Conservation (phyloP, 352 stramenopile species). For the Phytopythium chamaehyphon region DNA sequence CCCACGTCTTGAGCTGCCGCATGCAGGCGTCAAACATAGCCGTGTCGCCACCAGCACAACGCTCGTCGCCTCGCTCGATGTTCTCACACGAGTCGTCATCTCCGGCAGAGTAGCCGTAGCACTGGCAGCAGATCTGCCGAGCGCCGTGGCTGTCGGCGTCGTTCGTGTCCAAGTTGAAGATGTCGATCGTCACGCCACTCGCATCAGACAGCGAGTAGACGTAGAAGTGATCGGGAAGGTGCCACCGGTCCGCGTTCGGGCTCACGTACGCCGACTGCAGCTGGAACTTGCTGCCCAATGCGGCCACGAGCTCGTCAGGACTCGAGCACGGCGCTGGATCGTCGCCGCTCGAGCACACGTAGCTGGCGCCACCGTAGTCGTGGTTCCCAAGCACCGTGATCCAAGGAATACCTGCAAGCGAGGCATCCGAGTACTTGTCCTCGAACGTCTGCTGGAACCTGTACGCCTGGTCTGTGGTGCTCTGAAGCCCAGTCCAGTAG, state of each 20-base stretch:
- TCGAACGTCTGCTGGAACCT: conserved; percentile 81
- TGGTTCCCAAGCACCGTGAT: conserved; percentile 87
- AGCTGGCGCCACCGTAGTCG: conserved; percentile 79
- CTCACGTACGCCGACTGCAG: conserved; percentile 76
- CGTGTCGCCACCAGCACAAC: conserved; percentile 48
- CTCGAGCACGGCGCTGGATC: conserved; percentile 39
- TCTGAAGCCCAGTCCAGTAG: conserved; percentile 73
- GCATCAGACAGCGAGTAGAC: conserved; percentile 57
- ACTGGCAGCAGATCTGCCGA: conserved; percentile 78
- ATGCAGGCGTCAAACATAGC: conserved; percentile 74
- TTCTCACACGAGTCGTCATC: conserved; percentile 49
- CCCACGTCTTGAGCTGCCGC: conserved; percentile 54
- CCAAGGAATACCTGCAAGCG: conserved; percentile 66
- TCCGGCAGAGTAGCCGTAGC: conserved; percentile 66
- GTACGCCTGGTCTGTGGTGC: conserved; percentile 48
- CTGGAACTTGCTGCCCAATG: conserved; percentile 66
- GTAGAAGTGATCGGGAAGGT: conserved; percentile 83
- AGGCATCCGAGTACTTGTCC: conserved; percentile 47
- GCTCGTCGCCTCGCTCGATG: conserved; percentile 38
- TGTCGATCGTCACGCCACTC: conserved; percentile 69
- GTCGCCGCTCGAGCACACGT: conserved; percentile 51
- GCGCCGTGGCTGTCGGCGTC: conserved; percentile 57
- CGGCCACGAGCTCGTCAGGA: conserved; percentile 32
- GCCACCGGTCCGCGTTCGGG: conserved; percentile 74
- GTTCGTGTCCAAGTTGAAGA: conserved; percentile 87